Evolutionary conservation across 2,329 filamentous ascomycete genomes (phyloP).

Genomic region (Didymella segeticola): DNA sequence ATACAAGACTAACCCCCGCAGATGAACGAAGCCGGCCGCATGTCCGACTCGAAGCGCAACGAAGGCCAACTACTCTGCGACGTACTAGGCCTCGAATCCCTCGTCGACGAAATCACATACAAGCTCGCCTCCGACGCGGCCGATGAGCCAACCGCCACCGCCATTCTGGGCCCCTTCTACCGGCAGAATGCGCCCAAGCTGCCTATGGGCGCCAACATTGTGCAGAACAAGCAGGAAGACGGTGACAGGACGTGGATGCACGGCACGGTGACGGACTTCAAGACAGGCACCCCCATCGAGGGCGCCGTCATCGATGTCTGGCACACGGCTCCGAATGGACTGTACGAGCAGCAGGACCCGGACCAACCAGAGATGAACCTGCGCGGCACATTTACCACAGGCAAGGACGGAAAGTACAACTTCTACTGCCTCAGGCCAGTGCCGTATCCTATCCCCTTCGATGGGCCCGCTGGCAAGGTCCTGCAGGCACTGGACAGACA

Average conservation of each 20-base stretch:
- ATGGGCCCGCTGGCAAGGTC: conserved; percentile 66
- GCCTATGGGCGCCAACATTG: conserved; percentile 73
- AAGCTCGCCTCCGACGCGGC: conserved; percentile 62
- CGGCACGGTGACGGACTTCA: conserved; percentile 64
- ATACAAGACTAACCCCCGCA: conserved; percentile 21
- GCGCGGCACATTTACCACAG: conserved; percentile 74
- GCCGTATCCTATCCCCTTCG: conserved; percentile 62
- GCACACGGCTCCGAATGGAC: conserved; percentile 77
- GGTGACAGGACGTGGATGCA: conserved; percentile 69
- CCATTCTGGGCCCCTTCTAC: conserved; percentile 88
- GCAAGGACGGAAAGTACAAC: conserved; percentile 66
- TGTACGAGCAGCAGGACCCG: conserved; percentile 74
- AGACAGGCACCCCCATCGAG: conserved; percentile 68
- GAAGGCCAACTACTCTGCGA: conserved; percentile 68
- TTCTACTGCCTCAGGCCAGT: conserved; percentile 54
- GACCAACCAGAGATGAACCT: conserved; percentile 76
- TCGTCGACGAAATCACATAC: conserved; percentile 82
- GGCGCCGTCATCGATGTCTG: conserved; percentile 76
- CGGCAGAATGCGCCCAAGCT: conserved; percentile 73
- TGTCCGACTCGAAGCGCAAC: conserved; percentile 68
- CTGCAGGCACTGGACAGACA: conserved; percentile 66
- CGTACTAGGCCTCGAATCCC: conserved; percentile 64
- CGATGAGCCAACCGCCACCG: conserved; percentile 69
- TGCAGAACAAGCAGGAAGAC: conserved; percentile 52
- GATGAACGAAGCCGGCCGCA: conserved; percentile 68